Percentiles rank a stretch among this genome's conserved stretches.
These are phyloP conservation scores for Ganoderma resinaceum DNA, from an alignment of 1,284 basidiomycete genomes.

Conservation along the genomic window DNA sequence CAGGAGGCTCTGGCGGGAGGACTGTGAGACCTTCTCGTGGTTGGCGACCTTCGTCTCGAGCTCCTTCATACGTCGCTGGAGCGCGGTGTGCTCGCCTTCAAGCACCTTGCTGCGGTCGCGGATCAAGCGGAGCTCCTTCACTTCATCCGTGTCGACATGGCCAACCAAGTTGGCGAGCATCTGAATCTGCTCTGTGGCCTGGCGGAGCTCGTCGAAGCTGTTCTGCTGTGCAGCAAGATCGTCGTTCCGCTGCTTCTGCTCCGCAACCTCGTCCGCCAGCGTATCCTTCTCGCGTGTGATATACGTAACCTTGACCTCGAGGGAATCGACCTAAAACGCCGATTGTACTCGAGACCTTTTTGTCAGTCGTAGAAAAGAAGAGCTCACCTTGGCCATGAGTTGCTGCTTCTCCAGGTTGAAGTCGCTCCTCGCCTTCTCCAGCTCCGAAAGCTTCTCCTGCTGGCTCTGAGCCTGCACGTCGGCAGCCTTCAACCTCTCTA, in stretches of 20 bases:
- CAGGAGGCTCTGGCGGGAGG: conserved; percentile 67
- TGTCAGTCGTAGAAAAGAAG: not conserved
- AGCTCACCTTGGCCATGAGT: conserved; percentile 64
- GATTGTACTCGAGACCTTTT: not conserved
- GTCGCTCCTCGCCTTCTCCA: conserved; percentile 68
- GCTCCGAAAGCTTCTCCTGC: conserved; percentile 61
- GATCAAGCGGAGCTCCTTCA: conserved; percentile 68
- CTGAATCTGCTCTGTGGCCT: conserved; percentile 73
- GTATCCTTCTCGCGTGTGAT: conserved; percentile 67
- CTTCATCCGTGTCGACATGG: conserved; percentile 72
- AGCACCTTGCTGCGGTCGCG: conserved; percentile 71
- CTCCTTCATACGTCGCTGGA: conserved; percentile 78
- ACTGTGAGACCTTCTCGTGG: conserved; percentile 62
- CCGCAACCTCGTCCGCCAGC: conserved; percentile 53
- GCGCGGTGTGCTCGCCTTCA: conserved; percentile 68
- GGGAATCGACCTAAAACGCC: conserved; percentile 56
- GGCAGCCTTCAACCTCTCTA: conserved; percentile 72
- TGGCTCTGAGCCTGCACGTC: conserved; percentile 67
- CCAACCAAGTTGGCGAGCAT: conserved; percentile 63
- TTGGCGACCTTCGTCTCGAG: conserved; percentile 67
- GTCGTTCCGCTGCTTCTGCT: conserved; percentile 67
- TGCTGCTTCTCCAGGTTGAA: conserved; percentile 58
- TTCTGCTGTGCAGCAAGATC: conserved; percentile 63
- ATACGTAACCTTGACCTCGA: conserved; percentile 64
- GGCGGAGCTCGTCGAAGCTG: conserved; percentile 76